These are phyloP conservation scores for Septoria petroselini DNA, from an alignment of 2,329 filamentous ascomycete genomes.

Conservation along the genomic window DNA sequence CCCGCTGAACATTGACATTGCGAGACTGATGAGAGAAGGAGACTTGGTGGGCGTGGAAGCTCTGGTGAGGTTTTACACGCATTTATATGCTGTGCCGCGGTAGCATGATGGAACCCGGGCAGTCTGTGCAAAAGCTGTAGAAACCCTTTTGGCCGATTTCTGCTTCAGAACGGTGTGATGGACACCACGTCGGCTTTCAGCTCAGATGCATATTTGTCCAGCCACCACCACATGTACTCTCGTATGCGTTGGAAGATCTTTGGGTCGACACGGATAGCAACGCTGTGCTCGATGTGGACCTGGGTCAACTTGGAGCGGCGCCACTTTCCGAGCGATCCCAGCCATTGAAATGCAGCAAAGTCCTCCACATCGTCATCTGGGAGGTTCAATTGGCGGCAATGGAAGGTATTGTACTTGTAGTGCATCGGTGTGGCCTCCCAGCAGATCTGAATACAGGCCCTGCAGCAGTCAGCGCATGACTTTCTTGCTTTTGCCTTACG, in stretches of 20 bases:
- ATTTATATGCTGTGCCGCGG: conserved; percentile 43
- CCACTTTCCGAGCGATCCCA: background rate
- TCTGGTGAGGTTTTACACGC: conserved; percentile 69
- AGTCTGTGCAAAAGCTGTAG: background rate
- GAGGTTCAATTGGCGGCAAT: background rate
- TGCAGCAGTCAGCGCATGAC: background rate
- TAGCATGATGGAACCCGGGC: background rate
- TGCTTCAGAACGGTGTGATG: no score
- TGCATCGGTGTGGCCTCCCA: background rate
- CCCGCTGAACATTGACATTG: conserved; percentile 76
- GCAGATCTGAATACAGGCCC: background rate
- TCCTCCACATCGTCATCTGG: background rate
- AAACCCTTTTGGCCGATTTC: background rate
- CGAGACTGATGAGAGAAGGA: conserved; percentile 64
- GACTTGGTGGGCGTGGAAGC: conserved; percentile 66
- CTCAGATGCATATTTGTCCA: background rate
- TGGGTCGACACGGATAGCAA: background rate
- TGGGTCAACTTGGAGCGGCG: background rate
- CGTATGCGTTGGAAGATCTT: no score
- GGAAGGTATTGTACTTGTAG: background rate
- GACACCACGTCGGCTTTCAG: background rate
- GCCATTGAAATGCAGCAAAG: background rate
- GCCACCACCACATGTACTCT: no score
- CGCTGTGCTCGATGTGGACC: background rate
- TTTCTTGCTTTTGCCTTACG: background rate